These are phyloP conservation scores for Lophium mytilinum DNA, from an alignment of 495 filamentous ascomycete genomes.

Conservation along the genomic window DNA sequence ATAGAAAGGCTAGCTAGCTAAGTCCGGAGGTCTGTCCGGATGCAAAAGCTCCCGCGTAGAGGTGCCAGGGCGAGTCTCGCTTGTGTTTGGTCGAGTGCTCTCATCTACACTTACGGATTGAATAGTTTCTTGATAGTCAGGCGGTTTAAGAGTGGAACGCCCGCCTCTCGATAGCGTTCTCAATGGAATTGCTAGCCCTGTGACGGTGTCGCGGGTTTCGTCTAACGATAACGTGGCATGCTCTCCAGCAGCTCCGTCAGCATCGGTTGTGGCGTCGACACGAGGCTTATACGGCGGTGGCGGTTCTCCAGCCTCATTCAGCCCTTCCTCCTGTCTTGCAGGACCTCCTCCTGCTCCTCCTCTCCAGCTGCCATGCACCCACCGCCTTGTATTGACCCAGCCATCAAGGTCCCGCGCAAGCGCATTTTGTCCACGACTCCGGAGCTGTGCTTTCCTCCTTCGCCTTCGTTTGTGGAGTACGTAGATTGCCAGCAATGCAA, in stretches of 20 bases:
- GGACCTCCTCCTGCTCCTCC: conserved; percentile 7
- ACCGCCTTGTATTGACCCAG: conserved; percentile 27
- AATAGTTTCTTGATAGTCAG: conserved; percentile 21
- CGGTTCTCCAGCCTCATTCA: conserved; percentile 38
- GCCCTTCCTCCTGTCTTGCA: conserved; percentile 31
- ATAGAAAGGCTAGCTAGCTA: background rate
- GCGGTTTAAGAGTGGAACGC: conserved; percentile 26
- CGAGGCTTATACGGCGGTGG: conserved; percentile 35
- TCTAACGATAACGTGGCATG: background rate
- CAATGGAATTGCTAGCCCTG: conserved; percentile 25
- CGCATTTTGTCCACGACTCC: conserved; percentile 26
- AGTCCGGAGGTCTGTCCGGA: background rate
- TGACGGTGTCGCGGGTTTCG: background rate
- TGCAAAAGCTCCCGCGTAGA: background rate
- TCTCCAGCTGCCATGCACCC: conserved; percentile 28
- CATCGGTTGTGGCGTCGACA: background rate
- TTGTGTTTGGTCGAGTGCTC: background rate
- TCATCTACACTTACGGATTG: background rate
- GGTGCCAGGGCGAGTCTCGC: background rate
- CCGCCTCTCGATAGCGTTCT: conserved; percentile 28
- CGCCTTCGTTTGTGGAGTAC: conserved; percentile 26
- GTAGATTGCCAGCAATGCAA: conserved; percentile 24
- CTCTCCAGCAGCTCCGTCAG: conserved; percentile 1
- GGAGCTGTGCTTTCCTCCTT: conserved; percentile 17
- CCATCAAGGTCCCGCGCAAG: conserved; percentile 32